Base-by-base conservation (phyloP, 148 eudicot genomes). In the Persicaria tinctoria region DNA sequence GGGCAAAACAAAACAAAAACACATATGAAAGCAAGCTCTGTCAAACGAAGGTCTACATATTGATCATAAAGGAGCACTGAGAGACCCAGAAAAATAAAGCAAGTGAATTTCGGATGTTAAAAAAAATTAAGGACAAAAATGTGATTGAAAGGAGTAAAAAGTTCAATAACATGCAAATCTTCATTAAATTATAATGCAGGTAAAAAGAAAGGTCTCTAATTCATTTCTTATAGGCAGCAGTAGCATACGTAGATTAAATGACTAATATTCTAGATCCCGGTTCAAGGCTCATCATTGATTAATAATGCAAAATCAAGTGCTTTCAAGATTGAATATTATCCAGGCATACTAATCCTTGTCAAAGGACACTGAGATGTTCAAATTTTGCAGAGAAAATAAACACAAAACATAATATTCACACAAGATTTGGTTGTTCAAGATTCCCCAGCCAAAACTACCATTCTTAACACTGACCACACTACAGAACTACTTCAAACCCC, bases 1-100 rank as follows among this genome's bases (percentile, higher is more conserved):
- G 87, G 72, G 27, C n/a, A 18, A 45, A 79, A 32, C 12, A 32
- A 32, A 27, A 32, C 13, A 5, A n/a, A 54, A 32, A 32, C 41
- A 54, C 12, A 13, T 20, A 44, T 14, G 32, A 66, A 13, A 38
- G n/a, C 5, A 66, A 66, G 17, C 18, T 0, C 70, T 18, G 44
- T 41, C 18, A 38, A 66, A 66, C 48, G 12, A 66, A 66, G 70
- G 70, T 41, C 48, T 18, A 20, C 20, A 59, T 59, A 59, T 20
- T 59, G 2, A 66, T 13, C 32, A 66, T 8, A 66, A 41, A 20
- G 14, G 46, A 66, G 32, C 47, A 66, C 14, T 66, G 47, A 38
- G 46, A 44, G 48, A 44, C 47, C 41, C 41, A 32, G 41, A 32
- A 32, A 32, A 1, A 66, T 13, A 56, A 54, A 59, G 20, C 38